Evolutionary conservation across 139 green algal genomes (phyloP), one percentile per base, ranked within the genome.

Genomic region (Nannochloris sp.): DNA sequence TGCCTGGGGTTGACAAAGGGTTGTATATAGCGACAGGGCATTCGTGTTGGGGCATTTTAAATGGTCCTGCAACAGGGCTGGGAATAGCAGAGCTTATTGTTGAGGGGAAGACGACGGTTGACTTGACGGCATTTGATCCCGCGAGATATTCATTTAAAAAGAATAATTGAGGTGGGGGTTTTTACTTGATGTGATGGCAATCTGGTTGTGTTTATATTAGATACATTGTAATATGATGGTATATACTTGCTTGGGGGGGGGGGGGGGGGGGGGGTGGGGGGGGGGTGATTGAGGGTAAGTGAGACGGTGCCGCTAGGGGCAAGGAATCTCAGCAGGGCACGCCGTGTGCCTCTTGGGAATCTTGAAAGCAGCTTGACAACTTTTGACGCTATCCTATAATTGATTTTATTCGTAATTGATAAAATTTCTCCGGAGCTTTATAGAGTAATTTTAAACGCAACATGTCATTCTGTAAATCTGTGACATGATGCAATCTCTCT

Each of bases 41-140:
- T 66, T 48, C 13, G 44, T 69, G 72, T 66, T 68, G 68, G 73
- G 64, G 70, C 36, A 91, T 95, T 55, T 63, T 93, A 6, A 89
- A 92, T 37, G 85, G 64, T 0, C 87, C 87, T 8, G 88, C 81
- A 24, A 95, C 88, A 10, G 88, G 88, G 3, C 61, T 81, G 54
- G 75, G 79, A 0, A 54, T 95, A 36, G 82, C 87, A 3, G 86
- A 92, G 63, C 60, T 87, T 15, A 55, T 65, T 44, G 12, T 62
- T 10, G 54, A 62, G n/a, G n/a, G n/a, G n/a, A n/a, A n/a, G n/a
- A n/a, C n/a, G n/a, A n/a, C n/a, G n/a, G 64, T 77, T 10, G 45
- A 83, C 61, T 53, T 89, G 1, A 32, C 51, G 19, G 42, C 73
- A 0, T 74, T 87, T 31, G 74, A 85, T 60, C 82, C 80, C 4